A percentile compares a stretch with the other conserved stretches of the same genome.
Conservation (phyloP, 768 basidiomycete species). For the Lentinula sp. region DNA sequence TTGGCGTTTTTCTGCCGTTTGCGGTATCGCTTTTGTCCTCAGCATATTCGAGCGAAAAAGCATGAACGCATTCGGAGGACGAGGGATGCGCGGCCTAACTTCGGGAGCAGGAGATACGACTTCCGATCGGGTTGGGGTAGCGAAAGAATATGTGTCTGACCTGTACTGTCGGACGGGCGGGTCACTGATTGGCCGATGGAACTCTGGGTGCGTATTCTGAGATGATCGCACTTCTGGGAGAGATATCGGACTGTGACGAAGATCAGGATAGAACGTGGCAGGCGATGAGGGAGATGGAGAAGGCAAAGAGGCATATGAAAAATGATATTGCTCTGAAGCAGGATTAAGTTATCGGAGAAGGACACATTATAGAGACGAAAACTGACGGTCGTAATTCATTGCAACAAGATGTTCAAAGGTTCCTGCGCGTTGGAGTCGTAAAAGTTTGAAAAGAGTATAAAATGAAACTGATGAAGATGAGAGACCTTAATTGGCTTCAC, state of each 20-base stretch:
- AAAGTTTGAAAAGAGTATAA: not conserved
- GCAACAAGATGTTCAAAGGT: not conserved
- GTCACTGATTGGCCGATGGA: not conserved
- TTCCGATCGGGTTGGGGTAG: not conserved
- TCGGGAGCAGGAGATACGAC: not conserved
- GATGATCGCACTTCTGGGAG: not conserved
- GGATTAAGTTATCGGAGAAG: not conserved
- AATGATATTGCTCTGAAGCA: not conserved
- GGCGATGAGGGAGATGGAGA: not conserved
- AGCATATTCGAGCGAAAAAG: constrained; percentile 70
- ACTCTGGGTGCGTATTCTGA: not conserved
- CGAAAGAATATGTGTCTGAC: not conserved
- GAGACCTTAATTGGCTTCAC: not conserved
- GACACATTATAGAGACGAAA: not conserved
- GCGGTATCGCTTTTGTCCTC: constrained; percentile 39
- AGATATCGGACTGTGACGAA: not conserved
- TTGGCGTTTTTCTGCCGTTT: constrained; percentile 57
- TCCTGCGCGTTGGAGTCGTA: not conserved
- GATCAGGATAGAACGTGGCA: not conserved
- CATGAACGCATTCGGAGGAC: constrained; percentile 84
- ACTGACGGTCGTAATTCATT: not conserved
- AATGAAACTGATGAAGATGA: not conserved
- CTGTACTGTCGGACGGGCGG: not conserved
- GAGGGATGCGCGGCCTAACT: constrained; percentile 34
- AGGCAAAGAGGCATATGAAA: not conserved